Base-by-base conservation (phyloP, 2,329 filamentous ascomycete genomes). In the Trichoderma citrinoviride region DNA sequence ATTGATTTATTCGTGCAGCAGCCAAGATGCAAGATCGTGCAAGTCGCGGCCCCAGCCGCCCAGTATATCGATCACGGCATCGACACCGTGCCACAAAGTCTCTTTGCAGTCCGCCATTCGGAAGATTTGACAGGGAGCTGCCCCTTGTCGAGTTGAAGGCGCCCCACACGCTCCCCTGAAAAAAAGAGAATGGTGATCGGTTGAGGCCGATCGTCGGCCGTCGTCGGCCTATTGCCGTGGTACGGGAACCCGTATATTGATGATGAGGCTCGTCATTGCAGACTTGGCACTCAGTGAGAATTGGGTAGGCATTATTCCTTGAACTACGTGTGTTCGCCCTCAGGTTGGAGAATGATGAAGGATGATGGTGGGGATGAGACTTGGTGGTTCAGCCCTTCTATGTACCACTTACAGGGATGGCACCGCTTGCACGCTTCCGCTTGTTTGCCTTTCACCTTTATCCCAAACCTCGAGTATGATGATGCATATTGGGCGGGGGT, bases 11-110 rank as follows among this genome's bases (percentile, higher is more conserved):
- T 40, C 47, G 21, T 62, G 58, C 58, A 40, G 23, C 25, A 62
- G 33, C 54, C 58, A 44, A 54, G 58, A 44, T 62, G 58, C 58
- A 62, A 44, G 58, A 62, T 62, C 49, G 58, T 29, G 40, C 21
- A 62, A 54, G 58, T 37, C 49, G 19, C 33, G 8, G 27, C 58
- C 53, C 58, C 58, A 62, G 40, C 53, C 58, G 7, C 58, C 58
- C 58, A 62, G 58, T 62, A 54, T 62, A n/a, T 10, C 5, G 10
- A 14, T n/a, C 61, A 56, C 56, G 19, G 1, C 15, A 33, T 56
- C 52, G 52, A 49, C 61, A 64, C 61, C 49, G 61, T 64, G 27
- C 17, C 5, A 27, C 43, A 56, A 64, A 64, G 61, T 64, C 61
- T 37, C 61, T 49, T 44, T 52, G 50, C 52, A 19, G 40, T 19